Base-by-base conservation (phyloP, 169 alveolate genomes). In the Babesia gibsoni region DNA sequence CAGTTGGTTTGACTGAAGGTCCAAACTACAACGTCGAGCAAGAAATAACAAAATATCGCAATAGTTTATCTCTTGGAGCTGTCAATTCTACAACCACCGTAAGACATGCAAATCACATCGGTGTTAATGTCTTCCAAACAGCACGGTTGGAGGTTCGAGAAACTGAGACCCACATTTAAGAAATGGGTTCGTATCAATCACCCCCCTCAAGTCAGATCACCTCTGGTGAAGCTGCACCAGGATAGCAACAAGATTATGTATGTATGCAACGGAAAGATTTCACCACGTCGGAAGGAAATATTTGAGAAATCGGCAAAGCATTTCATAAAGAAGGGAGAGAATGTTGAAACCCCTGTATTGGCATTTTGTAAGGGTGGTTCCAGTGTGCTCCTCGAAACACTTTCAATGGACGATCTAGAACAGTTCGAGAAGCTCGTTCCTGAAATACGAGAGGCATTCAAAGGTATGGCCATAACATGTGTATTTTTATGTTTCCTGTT, bases 111-210 rank as follows among this genome's bases (percentile, higher is more conserved):
- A 20, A 16, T 52, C 23, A 25, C 84, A 9, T 7, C 49, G 5
- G 10, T 39, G 49, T 30, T 73, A 35, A 23, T 22, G 18, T 9
- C 73, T 4, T 77, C 86, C 12, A 65, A 58, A 52, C 73, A 77
- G 45, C 86, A 77, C 36, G 88, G 88, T 20, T 79, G 88, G 88
- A 39, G 88, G 32, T 68, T 69, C 53, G 88, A 79, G 65, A 67
- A 52, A 43, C 78, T 79, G 23, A 22, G 88, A 10, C 78, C 82
- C 14, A 68, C 45, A 3, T 58, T 67, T 35, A 56, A 69, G 41
- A 45, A 53, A 18, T 79, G 83, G 83, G 70, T 79, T 3, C 52
- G 79, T 2, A 69, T 79, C 25, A 59, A 68, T 37, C 88, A 79
- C 49, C 88, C 88, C 2, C 88, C 88, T n/a, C 77, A 69, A 20